Percentiles rank a stretch among this genome's conserved stretches.
These are phyloP conservation scores for Pichia occidentalis DNA, from an alignment of 805 yeast species.

Conservation along the genomic window DNA sequence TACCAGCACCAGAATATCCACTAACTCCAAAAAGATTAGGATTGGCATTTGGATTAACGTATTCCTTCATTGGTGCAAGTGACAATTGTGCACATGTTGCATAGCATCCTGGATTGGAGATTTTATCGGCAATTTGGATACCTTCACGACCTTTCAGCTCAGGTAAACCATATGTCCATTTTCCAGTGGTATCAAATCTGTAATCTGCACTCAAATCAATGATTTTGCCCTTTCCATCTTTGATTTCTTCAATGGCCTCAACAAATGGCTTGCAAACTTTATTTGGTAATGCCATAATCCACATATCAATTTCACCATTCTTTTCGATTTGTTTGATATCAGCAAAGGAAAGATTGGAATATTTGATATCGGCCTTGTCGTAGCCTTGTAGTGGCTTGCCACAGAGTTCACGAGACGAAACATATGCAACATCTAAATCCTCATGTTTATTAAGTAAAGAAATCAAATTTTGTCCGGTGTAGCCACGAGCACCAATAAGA, in stretches of 20 bases:
- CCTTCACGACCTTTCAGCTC: conserved; percentile 68
- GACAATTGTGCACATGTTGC: conserved; percentile 98
- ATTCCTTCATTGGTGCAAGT: conserved; percentile 75
- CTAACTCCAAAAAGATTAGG: conserved; percentile 94
- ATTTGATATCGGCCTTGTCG: conserved; percentile 69
- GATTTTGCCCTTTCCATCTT: conserved; percentile 63
- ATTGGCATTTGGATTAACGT: conserved; percentile 45
- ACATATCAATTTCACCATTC: conserved; percentile 75
- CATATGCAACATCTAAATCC: conserved; percentile 79
- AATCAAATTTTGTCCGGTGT: conserved; percentile 90
- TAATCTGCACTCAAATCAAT: conserved; percentile 94
- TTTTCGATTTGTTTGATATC: conserved; percentile 77
- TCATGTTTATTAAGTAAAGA: conserved; percentile 84
- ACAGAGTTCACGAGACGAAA: conserved; percentile 88
- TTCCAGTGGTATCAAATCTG: conserved; percentile 81
- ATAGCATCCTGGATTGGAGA: conserved; percentile 97
- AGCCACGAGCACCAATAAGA: conserved; percentile 97
- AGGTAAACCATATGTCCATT: conserved; percentile 95
- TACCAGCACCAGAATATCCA: conserved; percentile 99
- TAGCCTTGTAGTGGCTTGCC: conserved; percentile 87
- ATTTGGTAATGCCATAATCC: conserved; percentile 99
- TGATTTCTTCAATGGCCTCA: conserved; percentile 64
- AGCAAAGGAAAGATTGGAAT: conserved; percentile 81
- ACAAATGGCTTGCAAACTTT: conserved; percentile 92
- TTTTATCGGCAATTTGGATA: conserved; percentile 68